Evolutionary conservation across 2,329 filamentous ascomycete genomes (phyloP), one percentile per base, ranked within the genome.

Genomic region (Trichoderma sp.): DNA sequence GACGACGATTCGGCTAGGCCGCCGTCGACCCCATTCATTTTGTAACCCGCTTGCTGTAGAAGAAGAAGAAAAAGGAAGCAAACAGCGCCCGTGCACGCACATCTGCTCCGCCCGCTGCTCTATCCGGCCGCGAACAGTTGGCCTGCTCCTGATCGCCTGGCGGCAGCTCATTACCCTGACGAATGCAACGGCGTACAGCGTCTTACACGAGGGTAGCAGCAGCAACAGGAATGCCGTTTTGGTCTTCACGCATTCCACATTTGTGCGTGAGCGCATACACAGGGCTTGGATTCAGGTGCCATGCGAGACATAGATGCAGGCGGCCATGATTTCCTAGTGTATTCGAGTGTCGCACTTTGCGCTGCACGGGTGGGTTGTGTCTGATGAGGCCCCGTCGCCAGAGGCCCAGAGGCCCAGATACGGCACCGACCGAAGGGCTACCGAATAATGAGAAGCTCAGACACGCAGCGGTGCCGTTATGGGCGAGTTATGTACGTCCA

Each of bases 381-480:
- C 28, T 59, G 56, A 67, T 59, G 43, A 58, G 39, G 43, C 56
- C 56, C 65, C 56, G 26, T 68, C 56, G 49, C 32, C 65, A 68
- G 26, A 68, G 65, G 56, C 65, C 32, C 65, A 68, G 26, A 68
- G 65, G 56, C 65, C 55, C 55, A 54, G 21, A n/a, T 43, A 56
- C 65, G 65, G 65, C 64, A 66, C 64, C 64, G 54, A 66, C 64
- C 54, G 64, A 66, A 66, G 64, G 64, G 64, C 43, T 66, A 51
- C 51, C 64, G 64, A 66, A 59, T 59, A 43, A 66, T 56, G 34
- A 34, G 64, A 43, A 37, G 64, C 64, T 59, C 13, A 66, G 64
- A 59, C 64, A 66, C 54, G 64, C 64, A 51, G 51, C 58, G 54
- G 32, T 66, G 64, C 64, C 54, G 64, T 60, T 54, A 46, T 54